Percentiles rank a stretch among this genome's conserved stretches.
Evolutionary conservation across 1,284 basidiomycete genomes (phyloP).

Genomic region (Trichosporon inkin): DNA sequence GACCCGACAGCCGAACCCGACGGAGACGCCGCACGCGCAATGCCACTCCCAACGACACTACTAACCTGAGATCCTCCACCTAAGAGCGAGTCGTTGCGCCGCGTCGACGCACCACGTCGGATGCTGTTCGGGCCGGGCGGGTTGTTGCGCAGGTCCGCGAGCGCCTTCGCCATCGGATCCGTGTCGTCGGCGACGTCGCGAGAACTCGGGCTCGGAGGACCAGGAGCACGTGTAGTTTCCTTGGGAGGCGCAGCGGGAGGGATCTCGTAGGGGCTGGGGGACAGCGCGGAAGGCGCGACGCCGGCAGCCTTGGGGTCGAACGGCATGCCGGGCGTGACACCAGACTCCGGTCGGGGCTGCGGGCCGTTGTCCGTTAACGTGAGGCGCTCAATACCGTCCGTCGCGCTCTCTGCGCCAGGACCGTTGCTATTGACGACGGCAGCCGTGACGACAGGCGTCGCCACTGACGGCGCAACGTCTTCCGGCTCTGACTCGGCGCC

Average conservation of each 20-base stretch:
- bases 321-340: background rate
- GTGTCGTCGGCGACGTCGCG: slow-evolving; percentile 53
- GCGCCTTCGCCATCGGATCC: slow-evolving; percentile 65
- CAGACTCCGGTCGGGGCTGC: background rate
- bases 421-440: background rate
- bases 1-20: background rate
- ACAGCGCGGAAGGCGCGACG: background rate
- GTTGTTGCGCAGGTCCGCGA: slow-evolving; percentile 17
- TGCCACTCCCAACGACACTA: slow-evolving; percentile 6
- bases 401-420: background rate
- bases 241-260: slow-evolving; percentile 16
- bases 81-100: slow-evolving; percentile 40
- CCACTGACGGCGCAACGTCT: background rate
- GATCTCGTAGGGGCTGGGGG: slow-evolving; percentile 12
- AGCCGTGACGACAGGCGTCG: background rate
- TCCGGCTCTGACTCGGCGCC: slow-evolving; percentile 4
- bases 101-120: slow-evolving; percentile 41
- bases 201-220: slow-evolving; percentile 30
- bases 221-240: slow-evolving; percentile 5
- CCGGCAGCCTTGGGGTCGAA: slow-evolving; percentile 3
- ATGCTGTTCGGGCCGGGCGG: slow-evolving; percentile 45
- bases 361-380: slow-evolving; percentile 9
- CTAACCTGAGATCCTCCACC: slow-evolving; percentile 6
- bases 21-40: background rate
- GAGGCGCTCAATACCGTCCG: slow-evolving; percentile 12